Evolutionary conservation across 768 basidiomycete species (phyloP).

Genomic region (Psilocybe sp.): DNA sequence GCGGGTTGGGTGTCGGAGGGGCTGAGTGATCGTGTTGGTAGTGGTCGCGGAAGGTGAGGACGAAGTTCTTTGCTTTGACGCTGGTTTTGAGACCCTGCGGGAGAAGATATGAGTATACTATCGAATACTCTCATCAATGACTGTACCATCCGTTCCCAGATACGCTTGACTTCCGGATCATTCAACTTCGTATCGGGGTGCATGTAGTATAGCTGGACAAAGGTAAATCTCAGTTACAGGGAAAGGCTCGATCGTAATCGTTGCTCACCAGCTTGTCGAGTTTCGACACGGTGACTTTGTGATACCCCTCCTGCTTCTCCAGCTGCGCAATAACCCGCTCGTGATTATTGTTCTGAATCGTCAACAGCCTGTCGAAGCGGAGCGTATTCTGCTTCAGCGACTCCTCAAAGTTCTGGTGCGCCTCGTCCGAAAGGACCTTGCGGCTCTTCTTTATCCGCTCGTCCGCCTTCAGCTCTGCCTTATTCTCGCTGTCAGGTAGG

Average conservation of each 20-base stretch:
- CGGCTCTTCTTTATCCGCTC: slow-evolving; percentile 4
- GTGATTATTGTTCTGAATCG: slow-evolving; percentile 10
- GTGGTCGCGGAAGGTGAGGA: slow-evolving; percentile 10
- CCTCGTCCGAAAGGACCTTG: slow-evolving; percentile 4
- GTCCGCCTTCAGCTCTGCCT: neutral
- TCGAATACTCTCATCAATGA: no score
- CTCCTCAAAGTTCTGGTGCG: slow-evolving; percentile 6
- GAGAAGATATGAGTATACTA: no score
- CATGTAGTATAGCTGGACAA: neutral
- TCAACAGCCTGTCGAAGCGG: slow-evolving; percentile 8
- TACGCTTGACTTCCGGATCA: slow-evolving; percentile 3
- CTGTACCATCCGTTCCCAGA: slow-evolving; percentile 9
- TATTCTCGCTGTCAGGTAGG: neutral
- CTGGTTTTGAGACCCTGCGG: slow-evolving; percentile 4
- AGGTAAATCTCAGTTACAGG: no score
- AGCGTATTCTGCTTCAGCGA: slow-evolving; percentile 3
- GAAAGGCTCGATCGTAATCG: neutral
- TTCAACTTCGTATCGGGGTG: no score
- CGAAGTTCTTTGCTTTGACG: slow-evolving; percentile 10
- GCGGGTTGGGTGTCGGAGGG: neutral
- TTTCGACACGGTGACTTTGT: slow-evolving; percentile 1
- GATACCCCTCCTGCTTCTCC: slow-evolving; percentile 6
- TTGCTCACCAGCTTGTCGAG: slow-evolving; percentile 5
- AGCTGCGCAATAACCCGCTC: slow-evolving; percentile 4
- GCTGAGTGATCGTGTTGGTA: slow-evolving; percentile 2